Conservation (phyloP, 805 yeast species). For the Ogataea thermomethanolica region DNA sequence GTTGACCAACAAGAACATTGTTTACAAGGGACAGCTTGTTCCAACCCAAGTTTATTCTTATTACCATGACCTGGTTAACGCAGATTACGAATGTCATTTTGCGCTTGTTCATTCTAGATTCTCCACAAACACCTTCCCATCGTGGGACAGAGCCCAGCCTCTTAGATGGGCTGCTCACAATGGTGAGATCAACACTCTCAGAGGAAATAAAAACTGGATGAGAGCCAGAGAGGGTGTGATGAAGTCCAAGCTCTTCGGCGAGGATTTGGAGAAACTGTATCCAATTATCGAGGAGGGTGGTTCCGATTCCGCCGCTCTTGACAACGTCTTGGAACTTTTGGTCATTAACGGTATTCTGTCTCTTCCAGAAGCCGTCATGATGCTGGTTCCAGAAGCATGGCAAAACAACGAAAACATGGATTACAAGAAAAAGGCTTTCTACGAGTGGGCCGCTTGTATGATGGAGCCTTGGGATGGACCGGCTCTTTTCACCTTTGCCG, state of each 20-base stretch:
- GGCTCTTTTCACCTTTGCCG: slow-evolving; percentile 93
- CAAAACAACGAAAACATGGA: slow-evolving; percentile 86
- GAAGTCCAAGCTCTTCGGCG: slow-evolving; percentile 84
- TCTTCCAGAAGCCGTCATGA: slow-evolving; percentile 95
- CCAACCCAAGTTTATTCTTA: slow-evolving; percentile 95
- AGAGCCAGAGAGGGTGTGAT: slow-evolving; percentile 97
- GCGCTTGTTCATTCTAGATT: slow-evolving; percentile 96
- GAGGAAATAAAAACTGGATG: slow-evolving; percentile 99
- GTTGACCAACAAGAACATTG: slow-evolving; percentile 80
- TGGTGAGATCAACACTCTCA: slow-evolving; percentile 95
- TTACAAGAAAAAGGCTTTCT: slow-evolving; percentile 88
- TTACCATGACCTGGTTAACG: slow-evolving; percentile 88
- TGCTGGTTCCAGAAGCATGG: slow-evolving; percentile 98
- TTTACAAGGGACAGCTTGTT: slow-evolving; percentile 95
- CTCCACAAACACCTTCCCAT: slow-evolving; percentile 97
- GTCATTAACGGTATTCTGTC: slow-evolving; percentile 89
- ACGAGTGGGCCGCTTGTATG: slow-evolving; percentile 98
- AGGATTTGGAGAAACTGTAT: slow-evolving; percentile 82
- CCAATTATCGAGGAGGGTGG: slow-evolving; percentile 99
- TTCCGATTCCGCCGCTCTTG: slow-evolving; percentile 96
- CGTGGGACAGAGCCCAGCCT: slow-evolving; percentile 99
- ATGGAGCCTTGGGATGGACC: slow-evolving; percentile 99
- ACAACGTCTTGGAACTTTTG: slow-evolving; percentile 87
- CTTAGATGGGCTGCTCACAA: slow-evolving; percentile 96
- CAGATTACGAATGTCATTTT: slow-evolving; percentile 91